Conservation (phyloP, 148 eudicot genomes). For the Diospyros lotus region DNA sequence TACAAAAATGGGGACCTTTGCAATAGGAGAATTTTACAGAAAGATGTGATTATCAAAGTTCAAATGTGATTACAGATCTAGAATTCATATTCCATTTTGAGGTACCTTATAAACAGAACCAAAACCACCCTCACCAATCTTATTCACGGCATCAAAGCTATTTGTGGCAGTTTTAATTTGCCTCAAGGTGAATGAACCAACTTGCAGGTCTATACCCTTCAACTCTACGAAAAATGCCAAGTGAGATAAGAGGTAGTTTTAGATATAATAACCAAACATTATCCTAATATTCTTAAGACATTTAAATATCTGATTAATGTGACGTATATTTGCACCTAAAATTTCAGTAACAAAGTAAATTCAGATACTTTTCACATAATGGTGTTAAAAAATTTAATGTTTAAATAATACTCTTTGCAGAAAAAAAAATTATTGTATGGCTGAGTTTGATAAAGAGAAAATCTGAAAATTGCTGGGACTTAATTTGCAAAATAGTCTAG, state of each 20-base stretch:
- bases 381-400: neutral
- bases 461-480: neutral
- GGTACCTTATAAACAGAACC: conserved; percentile 42
- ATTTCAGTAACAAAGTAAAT: neutral
- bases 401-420: neutral
- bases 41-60: no score
- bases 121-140: conserved; percentile 49
- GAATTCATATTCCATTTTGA: neutral
- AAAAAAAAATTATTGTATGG: neutral
- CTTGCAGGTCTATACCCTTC: conserved; percentile 30
- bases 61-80: no score
- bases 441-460: neutral
- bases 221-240: conserved; percentile 20
- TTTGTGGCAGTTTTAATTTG: conserved; percentile 41
- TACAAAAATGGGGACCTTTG: neutral
- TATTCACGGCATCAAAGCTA: conserved; percentile 36
- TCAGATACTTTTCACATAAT: neutral
- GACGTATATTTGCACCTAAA: neutral
- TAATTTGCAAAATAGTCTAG: neutral
- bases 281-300: neutral
- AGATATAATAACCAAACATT: neutral
- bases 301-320: neutral
- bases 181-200: conserved; percentile 35
- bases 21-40: no score
- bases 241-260: neutral